Evolutionary conservation across 768 basidiomycete genomes (phyloP), one percentile per base, ranked within the genome.

Genomic region (Pleurotus djamor): DNA sequence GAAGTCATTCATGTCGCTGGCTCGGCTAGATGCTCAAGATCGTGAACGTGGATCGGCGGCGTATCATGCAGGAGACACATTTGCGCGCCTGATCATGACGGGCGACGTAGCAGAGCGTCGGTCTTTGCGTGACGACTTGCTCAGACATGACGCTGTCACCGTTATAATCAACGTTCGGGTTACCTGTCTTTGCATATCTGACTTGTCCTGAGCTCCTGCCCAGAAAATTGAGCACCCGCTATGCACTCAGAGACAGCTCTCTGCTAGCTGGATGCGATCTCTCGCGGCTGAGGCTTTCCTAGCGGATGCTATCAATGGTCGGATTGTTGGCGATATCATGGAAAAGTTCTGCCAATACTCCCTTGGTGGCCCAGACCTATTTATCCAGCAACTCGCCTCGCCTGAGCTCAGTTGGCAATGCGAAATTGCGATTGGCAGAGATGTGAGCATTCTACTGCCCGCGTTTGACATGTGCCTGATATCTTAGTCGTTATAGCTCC

Each of bases 361-460:
- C 10, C 60, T 72, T 7, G 50, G 59, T 12, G 70, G 71, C 3
- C 69, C 70, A 12, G 63, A 67, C 17, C 51, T 63, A 7, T 66
- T 58, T 55, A 55, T 61, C 16, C 52, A 65, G 5, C 61, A 69
- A 44, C 48, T 72, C 21, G 47, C 52, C 5, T 52, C 65, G 36
- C 64, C 64, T 6, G 43, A 33, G 4, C 68, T 66, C 7, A 72
- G 65, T 51, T 67, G 70, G 65, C 74, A 73, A 64, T 71, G 62
- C 16, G 57, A 28, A 14, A 57, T 58, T 52, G 62, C 48, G 35
- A n/a, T 57, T 32, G 54, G 36, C 28, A 49, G 5, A 52, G 21
- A 43, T 37, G 48, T 57, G n/a, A 33, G 34, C 12, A 52, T 6
- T 49, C 7, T 7, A 47, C 7, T n/a, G 13, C 45, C 17, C 45